These are phyloP conservation scores for Plantago ovata DNA, from an alignment of 257 asterid species.

Conservation along the genomic window DNA sequence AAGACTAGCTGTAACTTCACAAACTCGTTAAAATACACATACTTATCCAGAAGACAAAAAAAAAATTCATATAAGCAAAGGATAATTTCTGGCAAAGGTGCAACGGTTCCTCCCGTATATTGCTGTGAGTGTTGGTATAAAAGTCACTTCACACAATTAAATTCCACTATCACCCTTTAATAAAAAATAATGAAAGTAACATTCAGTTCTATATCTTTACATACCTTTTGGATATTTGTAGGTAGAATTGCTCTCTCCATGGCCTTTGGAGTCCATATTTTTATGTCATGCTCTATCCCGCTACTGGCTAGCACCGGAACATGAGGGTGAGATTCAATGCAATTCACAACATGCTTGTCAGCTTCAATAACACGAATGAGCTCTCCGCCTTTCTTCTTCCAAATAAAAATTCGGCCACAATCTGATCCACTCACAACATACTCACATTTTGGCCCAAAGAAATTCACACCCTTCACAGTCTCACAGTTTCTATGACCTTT, in stretches of 20 bases:
- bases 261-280: slow-evolving; percentile 79
- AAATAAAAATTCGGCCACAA: slow-evolving; percentile 88
- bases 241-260: slow-evolving; percentile 67
- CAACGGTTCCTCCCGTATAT: too few relatives aligned
- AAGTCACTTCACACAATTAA: too few relatives aligned
- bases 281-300: slow-evolving; percentile 78
- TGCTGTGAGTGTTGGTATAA: too few relatives aligned
- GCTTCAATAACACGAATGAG: slow-evolving; percentile 89
- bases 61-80: too few relatives aligned
- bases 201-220: slow-evolving; percentile 11
- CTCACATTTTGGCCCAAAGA: slow-evolving; percentile 86
- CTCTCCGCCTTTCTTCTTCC: slow-evolving; percentile 80
- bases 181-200: background rate
- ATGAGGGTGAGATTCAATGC: slow-evolving; percentile 87
- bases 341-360: slow-evolving; percentile 67
- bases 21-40: slow-evolving; percentile 5
- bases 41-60: too few relatives aligned
- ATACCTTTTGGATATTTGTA: slow-evolving; percentile 57
- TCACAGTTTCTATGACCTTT: slow-evolving; percentile 74
- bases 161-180: background rate
- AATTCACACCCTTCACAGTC: slow-evolving; percentile 80
- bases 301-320: slow-evolving; percentile 73
- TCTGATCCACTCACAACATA: slow-evolving; percentile 91
- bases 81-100: too few relatives aligned
- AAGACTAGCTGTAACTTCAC: background rate